A percentile compares a stretch with the other conserved stretches of the same genome.
Evolutionary conservation across 345 rosid species (phyloP).

Genomic region (Draba incana): DNA sequence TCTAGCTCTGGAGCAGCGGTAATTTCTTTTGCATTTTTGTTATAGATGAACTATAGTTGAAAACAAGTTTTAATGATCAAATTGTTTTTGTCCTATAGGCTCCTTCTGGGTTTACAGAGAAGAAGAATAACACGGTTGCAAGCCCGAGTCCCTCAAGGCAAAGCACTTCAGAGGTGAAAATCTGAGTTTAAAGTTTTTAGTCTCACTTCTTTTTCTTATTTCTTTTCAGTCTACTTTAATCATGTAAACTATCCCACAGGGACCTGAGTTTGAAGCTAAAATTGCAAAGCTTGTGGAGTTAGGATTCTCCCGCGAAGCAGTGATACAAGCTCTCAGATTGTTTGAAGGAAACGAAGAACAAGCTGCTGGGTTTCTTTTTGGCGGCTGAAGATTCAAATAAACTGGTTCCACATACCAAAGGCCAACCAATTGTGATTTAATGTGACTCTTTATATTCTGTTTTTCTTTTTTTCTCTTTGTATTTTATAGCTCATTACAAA

Average conservation of each 20-base stretch:
- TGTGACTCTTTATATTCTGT: slow-evolving; percentile 6
- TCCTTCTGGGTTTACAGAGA: slow-evolving; percentile 51
- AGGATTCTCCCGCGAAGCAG: slow-evolving; percentile 83
- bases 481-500: slow-evolving; percentile 33
- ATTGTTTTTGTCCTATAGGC: slow-evolving; percentile 31
- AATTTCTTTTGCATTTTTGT: slow-evolving; percentile 30
- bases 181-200: not conserved
- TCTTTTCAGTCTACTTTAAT: not conserved
- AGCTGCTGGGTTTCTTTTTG: slow-evolving; percentile 95
- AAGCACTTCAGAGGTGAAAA: slow-evolving; percentile 49
- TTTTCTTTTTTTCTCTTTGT: not conserved
- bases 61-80: not conserved
- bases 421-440: slow-evolving; percentile 37
- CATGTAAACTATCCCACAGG: slow-evolving; percentile 47
- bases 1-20: slow-evolving; percentile 84
- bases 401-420: not conserved
- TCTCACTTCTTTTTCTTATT: not conserved
- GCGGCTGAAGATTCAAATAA: slow-evolving; percentile 52
- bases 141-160: slow-evolving; percentile 61
- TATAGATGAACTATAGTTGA: not conserved
- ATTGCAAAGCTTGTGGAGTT: slow-evolving; percentile 88
- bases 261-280: slow-evolving; percentile 84
- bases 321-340: slow-evolving; percentile 80
- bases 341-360: slow-evolving; percentile 91
- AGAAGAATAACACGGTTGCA: slow-evolving; percentile 43